Evolutionary conservation across 148 eudicot genomes (phyloP).

Genomic region (Fagopyrum homotropicum): DNA sequence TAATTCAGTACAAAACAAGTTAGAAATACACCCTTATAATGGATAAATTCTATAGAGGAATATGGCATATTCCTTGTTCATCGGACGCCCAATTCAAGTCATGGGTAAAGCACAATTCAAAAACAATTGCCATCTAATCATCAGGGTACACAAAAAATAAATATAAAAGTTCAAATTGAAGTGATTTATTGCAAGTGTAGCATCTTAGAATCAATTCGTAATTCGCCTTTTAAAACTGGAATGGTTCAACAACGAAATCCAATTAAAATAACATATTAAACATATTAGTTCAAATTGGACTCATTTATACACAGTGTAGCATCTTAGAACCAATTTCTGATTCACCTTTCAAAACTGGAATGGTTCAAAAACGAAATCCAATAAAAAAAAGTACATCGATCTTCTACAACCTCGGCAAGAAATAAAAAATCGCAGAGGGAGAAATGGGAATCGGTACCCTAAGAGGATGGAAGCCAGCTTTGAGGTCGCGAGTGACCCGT

Average conservation of each 20-base stretch:
- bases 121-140: no score
- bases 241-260: no score
- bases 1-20: not conserved
- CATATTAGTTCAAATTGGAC: not conserved
- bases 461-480: slow-evolving; percentile 83
- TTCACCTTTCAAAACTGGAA: not conserved
- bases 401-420: not conserved
- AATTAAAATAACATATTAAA: no score
- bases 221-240: no score
- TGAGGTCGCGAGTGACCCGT: slow-evolving; percentile 70
- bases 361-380: not conserved
- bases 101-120: no score
- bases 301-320: not conserved
- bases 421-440: not conserved
- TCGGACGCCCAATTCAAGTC: no score
- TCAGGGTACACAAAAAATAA: no score
- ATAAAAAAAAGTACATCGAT: not conserved
- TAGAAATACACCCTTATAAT: not conserved
- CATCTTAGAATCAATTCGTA: no score
- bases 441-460: slow-evolving; percentile 31
- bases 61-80: no score
- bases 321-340: not conserved
- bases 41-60: no score
- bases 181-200: no score
- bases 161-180: no score